Percentiles rank a stretch among this genome's conserved stretches.
These are phyloP conservation scores for Mucor velutinosus DNA, from an alignment of 371 early-diverging fungal species.

Conservation along the genomic window DNA sequence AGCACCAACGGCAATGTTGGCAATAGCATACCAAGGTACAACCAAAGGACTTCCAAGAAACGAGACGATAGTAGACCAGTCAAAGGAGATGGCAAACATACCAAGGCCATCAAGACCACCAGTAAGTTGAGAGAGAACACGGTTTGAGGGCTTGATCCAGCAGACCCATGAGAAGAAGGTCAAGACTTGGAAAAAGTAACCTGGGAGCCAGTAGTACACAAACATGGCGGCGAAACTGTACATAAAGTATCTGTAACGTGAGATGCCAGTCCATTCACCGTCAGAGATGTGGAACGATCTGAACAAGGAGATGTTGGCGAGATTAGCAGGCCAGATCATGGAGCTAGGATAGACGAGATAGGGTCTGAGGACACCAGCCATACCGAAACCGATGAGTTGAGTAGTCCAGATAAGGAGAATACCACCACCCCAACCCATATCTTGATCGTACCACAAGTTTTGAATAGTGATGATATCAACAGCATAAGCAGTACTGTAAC, in stretches of 20 bases:
- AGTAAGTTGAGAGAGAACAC: conserved; percentile 60
- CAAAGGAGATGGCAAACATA: conserved; percentile 69
- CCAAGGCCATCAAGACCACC: conserved; percentile 69
- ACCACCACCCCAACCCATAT: conserved; percentile 63
- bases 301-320: conserved; percentile 76
- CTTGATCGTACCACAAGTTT: conserved; percentile 59
- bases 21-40: conserved; percentile 73
- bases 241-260: conserved; percentile 69
- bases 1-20: conserved; percentile 71
- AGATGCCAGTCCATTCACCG: conserved; percentile 47
- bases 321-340: conserved; percentile 85
- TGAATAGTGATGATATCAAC: conserved; percentile 77
- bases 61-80: conserved; percentile 73
- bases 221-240: conserved; percentile 59
- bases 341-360: conserved; percentile 81
- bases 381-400: conserved; percentile 81
- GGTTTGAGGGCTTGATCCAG: conserved; percentile 65
- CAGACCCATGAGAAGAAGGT: conserved; percentile 77
- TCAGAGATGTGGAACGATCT: conserved; percentile 66
- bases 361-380: conserved; percentile 78
- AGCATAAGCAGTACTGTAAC: conserved; percentile 66
- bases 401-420: conserved; percentile 68
- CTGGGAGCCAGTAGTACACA: conserved; percentile 80
- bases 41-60: conserved; percentile 73
- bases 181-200: conserved; percentile 71